Percentiles rank a stretch among this genome's conserved stretches.
These are phyloP conservation scores for Juglanconis oblonga DNA, from an alignment of 2,329 filamentous ascomycete genomes.

Conservation along the genomic window DNA sequence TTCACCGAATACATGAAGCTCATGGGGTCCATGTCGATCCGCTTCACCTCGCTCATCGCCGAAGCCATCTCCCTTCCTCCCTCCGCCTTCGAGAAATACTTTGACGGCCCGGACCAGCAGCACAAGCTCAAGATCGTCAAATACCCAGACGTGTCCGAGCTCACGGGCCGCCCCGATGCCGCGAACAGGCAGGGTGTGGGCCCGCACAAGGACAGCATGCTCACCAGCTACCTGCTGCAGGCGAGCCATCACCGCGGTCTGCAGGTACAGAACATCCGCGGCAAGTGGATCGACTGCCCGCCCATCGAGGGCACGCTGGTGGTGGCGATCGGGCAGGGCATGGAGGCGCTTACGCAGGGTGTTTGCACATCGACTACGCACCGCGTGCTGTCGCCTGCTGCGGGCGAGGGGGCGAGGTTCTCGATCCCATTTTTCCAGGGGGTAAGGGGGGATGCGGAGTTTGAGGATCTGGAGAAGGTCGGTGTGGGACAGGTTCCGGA, in stretches of 20 bases:
- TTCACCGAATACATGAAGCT: conserved; percentile 73
- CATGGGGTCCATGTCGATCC: conserved; percentile 70
- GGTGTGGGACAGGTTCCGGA: conserved; percentile 60
- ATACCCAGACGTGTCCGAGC: conserved; percentile 70
- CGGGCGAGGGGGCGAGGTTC: conserved; percentile 69
- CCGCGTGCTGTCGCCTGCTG: conserved; percentile 70
- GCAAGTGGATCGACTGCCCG: conserved; percentile 79
- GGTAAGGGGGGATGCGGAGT: conserved; percentile 73
- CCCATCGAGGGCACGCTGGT: conserved; percentile 76
- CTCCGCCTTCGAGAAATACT: conserved; percentile 74
- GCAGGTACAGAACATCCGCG: conserved; percentile 77
- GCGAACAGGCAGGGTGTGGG: conserved; percentile 72
- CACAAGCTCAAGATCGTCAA: conserved; percentile 90
- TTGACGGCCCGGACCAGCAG: conserved; percentile 65
- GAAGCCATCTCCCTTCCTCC: conserved; percentile 73
- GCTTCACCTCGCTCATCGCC: conserved; percentile 77
- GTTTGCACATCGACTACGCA: conserved; percentile 83
- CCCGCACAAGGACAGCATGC: conserved; percentile 80
- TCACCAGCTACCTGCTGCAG: conserved; percentile 78
- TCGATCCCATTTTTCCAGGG: conserved; percentile 89
- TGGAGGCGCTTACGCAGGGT: conserved; percentile 80
- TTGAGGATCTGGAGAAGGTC: conserved; percentile 68
- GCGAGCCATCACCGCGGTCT: conserved; percentile 72
- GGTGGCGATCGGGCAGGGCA: conserved; percentile 81
- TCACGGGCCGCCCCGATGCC: conserved; percentile 76